phyloP scores from a whole-genome alignment of 768 basidiomycete genomes.

The Austroboletus eburneus region DNA sequence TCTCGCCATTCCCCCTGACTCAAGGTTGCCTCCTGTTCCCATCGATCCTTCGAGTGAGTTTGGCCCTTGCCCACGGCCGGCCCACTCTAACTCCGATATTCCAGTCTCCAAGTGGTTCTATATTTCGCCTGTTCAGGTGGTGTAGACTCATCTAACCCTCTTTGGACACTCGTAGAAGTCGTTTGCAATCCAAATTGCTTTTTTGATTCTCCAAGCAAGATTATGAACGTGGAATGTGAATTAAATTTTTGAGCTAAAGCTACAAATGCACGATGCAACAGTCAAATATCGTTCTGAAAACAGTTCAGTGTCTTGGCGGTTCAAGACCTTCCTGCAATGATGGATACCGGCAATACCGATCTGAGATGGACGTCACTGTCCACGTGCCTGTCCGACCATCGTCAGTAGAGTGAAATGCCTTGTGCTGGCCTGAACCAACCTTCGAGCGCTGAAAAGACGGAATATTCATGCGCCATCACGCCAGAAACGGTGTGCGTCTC shows the following conservation, averaged over 20 bases:
- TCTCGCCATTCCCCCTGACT: slow-evolving; percentile 73
- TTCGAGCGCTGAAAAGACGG: slow-evolving; percentile 88
- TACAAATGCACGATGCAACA: slow-evolving; percentile 24
- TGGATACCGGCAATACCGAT: slow-evolving; percentile 88
- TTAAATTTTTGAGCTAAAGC: slow-evolving; percentile 16
- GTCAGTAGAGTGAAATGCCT: slow-evolving; percentile 1
- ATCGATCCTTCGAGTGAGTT: slow-evolving; percentile 85
- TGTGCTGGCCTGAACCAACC: slow-evolving; percentile 44
- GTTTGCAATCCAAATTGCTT: too few species aligned
- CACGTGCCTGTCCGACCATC: slow-evolving; percentile 63
- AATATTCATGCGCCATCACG: slow-evolving; percentile 71
- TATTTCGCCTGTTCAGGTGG: slow-evolving; percentile 85
- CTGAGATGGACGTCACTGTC: slow-evolving; percentile 90
- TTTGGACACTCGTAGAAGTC: background rate
- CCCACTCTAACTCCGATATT: slow-evolving; percentile 10
- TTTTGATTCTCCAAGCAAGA: background rate
- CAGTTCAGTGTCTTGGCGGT: slow-evolving; percentile 26
- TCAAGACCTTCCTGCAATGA: slow-evolving; percentile 51
- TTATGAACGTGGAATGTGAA: background rate
- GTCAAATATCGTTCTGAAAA: slow-evolving; percentile 8
- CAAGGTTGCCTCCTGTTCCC: slow-evolving; percentile 79
- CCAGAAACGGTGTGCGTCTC: slow-evolving; percentile 90
- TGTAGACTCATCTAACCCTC: slow-evolving; percentile 36
- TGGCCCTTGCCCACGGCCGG: background rate
- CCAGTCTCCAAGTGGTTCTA: slow-evolving; percentile 92